Percentiles rank a stretch among this genome's conserved stretches.
These are phyloP conservation scores for Sideroxylon spinosum DNA, from an alignment of 179 eudicot species.

Conservation along the genomic window DNA sequence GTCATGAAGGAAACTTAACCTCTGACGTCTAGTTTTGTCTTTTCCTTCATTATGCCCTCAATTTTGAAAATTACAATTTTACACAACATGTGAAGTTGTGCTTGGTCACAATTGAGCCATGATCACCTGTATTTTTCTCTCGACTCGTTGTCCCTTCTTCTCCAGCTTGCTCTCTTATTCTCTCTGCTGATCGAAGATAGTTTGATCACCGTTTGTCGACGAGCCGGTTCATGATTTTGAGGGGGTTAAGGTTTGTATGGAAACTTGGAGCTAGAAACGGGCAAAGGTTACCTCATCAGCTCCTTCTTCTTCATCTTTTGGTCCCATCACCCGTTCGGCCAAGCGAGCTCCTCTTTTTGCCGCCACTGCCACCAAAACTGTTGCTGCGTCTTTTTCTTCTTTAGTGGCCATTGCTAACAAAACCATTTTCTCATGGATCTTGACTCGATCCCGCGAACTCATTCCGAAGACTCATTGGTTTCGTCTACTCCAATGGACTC, in stretches of 20 bases:
- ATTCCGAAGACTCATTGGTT: conserved; percentile 26
- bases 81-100: too few species aligned
- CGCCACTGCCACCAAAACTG: conserved; percentile 22
- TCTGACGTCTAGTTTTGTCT: too few species aligned
- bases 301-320: conserved; percentile 56
- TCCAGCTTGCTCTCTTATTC: too few species aligned
- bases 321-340: conserved; percentile 61
- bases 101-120: too few species aligned
- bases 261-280: conserved; percentile 99
- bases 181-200: conserved; percentile 21
- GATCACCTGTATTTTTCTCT: too few species aligned
- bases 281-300: too few species aligned
- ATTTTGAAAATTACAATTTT: too few species aligned
- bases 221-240: conserved; percentile 16
- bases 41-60: too few species aligned
- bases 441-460: conserved; percentile 44
- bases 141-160: too few species aligned
- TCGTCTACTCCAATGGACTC: conserved; percentile 27
- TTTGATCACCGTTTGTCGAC: conserved; percentile 43
- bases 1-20: too few species aligned
- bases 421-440: too few species aligned
- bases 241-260: conserved; percentile 86
- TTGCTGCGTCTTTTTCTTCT: too few species aligned
- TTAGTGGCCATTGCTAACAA: conserved; percentile 18
- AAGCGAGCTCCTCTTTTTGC: conserved; percentile 64